Conservation (phyloP, 2,329 filamentous ascomycete species). For the Fusarium mangiferae region DNA sequence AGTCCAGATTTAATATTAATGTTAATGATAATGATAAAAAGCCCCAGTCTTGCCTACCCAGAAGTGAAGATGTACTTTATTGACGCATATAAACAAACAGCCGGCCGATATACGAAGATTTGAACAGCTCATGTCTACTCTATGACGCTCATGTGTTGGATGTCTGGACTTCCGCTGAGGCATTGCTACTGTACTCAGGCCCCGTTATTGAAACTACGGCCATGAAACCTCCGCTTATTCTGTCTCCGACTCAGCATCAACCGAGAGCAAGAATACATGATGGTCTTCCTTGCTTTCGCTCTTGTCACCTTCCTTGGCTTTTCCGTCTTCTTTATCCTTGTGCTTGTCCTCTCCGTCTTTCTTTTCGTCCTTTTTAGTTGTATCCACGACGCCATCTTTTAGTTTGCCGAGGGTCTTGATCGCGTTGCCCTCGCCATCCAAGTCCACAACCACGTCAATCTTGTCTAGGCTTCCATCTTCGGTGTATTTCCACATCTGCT, state of each 20-base stretch:
- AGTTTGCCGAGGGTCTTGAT: slow-evolving; percentile 54
- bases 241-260: slow-evolving; percentile 43
- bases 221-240: slow-evolving; percentile 14
- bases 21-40: slow-evolving; percentile 23
- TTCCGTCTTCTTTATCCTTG: slow-evolving; percentile 21
- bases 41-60: neutral
- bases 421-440: slow-evolving; percentile 60
- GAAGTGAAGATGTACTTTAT: neutral
- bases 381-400: slow-evolving; percentile 52
- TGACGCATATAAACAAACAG: neutral
- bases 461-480: slow-evolving; percentile 73
- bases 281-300: slow-evolving; percentile 38
- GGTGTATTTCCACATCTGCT: slow-evolving; percentile 82
- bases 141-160: neutral
- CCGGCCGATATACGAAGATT: neutral
- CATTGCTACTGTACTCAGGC: neutral
- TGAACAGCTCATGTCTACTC: neutral
- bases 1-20: slow-evolving; percentile 31
- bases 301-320: slow-evolving; percentile 6
- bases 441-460: slow-evolving; percentile 64
- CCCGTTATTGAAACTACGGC: neutral
- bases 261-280: slow-evolving; percentile 48
- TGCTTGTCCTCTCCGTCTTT: slow-evolving; percentile 34
- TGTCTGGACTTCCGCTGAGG: neutral
- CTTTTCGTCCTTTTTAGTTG: slow-evolving; percentile 46